phyloP scores from a whole-genome alignment of 768 basidiomycete genomes.

The Phylloporus sp. region DNA sequence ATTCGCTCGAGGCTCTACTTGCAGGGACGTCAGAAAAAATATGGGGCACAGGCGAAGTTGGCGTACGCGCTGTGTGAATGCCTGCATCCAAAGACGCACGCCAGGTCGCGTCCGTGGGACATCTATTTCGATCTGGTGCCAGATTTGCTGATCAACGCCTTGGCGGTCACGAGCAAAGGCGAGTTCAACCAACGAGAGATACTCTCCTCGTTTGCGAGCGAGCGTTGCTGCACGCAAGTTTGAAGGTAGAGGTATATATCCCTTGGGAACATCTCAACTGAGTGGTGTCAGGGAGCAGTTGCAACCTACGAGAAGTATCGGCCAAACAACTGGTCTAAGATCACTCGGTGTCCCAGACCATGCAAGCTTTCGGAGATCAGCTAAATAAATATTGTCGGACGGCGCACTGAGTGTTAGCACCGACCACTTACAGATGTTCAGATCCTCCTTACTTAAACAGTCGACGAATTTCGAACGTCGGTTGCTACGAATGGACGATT shows the following conservation, averaged over 20 bases:
- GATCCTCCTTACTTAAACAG: slow-evolving; percentile 68
- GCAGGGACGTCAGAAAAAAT: slow-evolving; percentile 18
- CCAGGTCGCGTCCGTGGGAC: slow-evolving; percentile 94
- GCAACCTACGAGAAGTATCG: slow-evolving; percentile 76
- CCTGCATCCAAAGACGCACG: slow-evolving; percentile 86
- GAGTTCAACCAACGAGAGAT: slow-evolving; percentile 80
- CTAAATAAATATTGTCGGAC: slow-evolving; percentile 32
- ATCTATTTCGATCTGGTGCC: slow-evolving; percentile 99
- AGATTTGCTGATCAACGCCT: slow-evolving; percentile 91
- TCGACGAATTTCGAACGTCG: slow-evolving; percentile 78
- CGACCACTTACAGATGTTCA: slow-evolving; percentile 66
- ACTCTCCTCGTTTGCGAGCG: slow-evolving; percentile 88
- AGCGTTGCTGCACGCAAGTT: slow-evolving; percentile 71
- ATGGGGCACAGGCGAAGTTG: neutral
- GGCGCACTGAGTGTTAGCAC: neutral
- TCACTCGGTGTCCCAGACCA: slow-evolving; percentile 93
- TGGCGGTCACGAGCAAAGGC: slow-evolving; percentile 85
- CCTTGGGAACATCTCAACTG: slow-evolving; percentile 43
- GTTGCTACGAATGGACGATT: slow-evolving; percentile 74
- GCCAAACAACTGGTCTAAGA: slow-evolving; percentile 90
- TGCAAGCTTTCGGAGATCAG: slow-evolving; percentile 82
- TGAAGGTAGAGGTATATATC: slow-evolving; percentile 84
- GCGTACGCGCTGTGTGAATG: slow-evolving; percentile 80
- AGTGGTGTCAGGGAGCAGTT: neutral
- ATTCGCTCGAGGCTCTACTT: slow-evolving; percentile 86